Base-by-base conservation (phyloP, 2,329 filamentous ascomycete species). In the Neonectria coccinea region DNA sequence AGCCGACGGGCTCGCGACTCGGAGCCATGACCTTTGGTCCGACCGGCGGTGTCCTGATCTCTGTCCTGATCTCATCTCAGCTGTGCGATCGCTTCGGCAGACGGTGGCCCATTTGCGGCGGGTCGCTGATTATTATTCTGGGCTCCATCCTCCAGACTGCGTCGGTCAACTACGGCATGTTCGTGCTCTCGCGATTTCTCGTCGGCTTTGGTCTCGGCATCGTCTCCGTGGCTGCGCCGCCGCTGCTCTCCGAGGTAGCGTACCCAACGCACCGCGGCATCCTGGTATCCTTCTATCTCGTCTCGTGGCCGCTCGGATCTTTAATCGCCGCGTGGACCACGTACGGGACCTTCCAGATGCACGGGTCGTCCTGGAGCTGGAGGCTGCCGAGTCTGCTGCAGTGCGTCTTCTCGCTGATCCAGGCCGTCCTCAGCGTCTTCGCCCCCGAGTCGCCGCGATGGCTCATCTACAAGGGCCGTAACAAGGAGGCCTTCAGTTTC, bases 371-470 rank as follows among this genome's bases (percentile, higher is more conserved):
- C 55, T 84, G 82, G 82, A 78, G 81, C n/a, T 86, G 84, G 83
- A 78, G 84, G 48, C 74, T 84, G 3, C 84, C 84, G 0, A 85
- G 82, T 33, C 73, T 84, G 3, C 70, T 86, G 2, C 84, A 86
- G 65, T 64, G 65, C 0, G 74, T 71, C 39, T 81, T 81, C 20
- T 70, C 70, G 0, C 25, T 73, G 1, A 3, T 64, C 0, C 70
- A 73, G 18, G 61, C 57, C 0, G 29, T 48, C 0, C 20, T 73
- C 4, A 64, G 58, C 3, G 8, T 73, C n/a, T 70, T 70, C 6
- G 67, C 69, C 0, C 72, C 72, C 0, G 72, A 74, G 6, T 74
- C 72, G 0, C 72, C 72, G 0, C 39, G 72, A 53, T 74, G 72
- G 71, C 20, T 74, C 2, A 73, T 74, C 20, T 73, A 74, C 56